A percentile compares a stretch with the other conserved stretches of the same genome.
Conservation (phyloP, 305 asterid species). For the Fraxinus velutina region DNA sequence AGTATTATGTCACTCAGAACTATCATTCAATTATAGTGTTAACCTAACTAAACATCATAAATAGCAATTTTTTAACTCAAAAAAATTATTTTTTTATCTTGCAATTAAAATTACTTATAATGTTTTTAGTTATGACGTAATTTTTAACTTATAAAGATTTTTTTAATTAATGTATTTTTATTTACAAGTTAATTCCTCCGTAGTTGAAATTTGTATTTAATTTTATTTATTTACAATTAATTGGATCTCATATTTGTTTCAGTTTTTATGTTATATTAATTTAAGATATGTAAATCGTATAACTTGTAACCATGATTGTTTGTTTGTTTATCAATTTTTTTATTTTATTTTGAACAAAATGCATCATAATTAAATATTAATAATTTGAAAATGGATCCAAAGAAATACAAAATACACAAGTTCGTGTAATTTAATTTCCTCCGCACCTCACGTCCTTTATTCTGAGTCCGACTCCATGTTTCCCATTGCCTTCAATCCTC, state of each 20-base stretch:
- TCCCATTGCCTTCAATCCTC: conserved; percentile 95
- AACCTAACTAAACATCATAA: no score
- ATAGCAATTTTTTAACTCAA: background rate
- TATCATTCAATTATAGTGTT: background rate
- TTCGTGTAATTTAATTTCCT: background rate
- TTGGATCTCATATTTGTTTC: background rate
- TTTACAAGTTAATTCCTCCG: background rate
- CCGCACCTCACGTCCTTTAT: conserved; percentile 21
- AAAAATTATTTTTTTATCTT: background rate
- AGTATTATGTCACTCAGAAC: background rate
- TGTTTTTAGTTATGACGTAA: background rate
- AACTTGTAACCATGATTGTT: background rate
- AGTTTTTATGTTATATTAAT: no score
- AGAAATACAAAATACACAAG: background rate
- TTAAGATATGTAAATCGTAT: background rate
- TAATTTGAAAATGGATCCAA: background rate
- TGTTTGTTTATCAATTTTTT: no score
- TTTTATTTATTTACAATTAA: no score
- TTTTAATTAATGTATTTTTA: no score
- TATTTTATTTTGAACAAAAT: background rate
- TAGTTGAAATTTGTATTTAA: no score
- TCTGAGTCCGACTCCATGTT: conserved; percentile 86
- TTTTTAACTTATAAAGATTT: background rate
- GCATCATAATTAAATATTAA: background rate
- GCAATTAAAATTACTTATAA: background rate